Evolutionary conservation across 306 rosid species (phyloP), one percentile per base, ranked within the genome.

Genomic region (Hippophae tibetana): DNA sequence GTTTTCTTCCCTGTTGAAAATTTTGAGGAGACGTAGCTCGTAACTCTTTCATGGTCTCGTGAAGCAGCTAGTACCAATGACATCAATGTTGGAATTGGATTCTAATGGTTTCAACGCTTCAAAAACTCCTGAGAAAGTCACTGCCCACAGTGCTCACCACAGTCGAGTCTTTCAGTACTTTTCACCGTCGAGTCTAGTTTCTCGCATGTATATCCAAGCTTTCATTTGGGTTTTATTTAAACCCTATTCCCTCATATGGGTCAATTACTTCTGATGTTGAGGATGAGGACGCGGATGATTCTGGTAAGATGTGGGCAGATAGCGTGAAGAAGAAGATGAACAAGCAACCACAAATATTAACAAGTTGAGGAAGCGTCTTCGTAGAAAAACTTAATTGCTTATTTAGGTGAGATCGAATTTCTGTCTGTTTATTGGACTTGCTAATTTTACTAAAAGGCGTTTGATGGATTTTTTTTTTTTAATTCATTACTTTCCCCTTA

Each of bases 251-350:
- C 12, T 59, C 68, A 43, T 60, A 23, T 62, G 75, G 72, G 67
- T 54, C 49, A 67, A 62, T 12, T 23, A 27, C 73, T 45, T 57
- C 67, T 13, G 78, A 62, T 57, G 71, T 51, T 0, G 81, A 64
- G 65, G 74, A 56, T 26, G 58, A 13, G n/a, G 69, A 23, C 47
- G 48, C n/a, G 59, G 80, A 80, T 61, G 82, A 76, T 66, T 71
- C 79, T 11, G 47, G 73, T 56, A 80, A 63, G 42, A 31, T 84
- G 13, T 82, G 95, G 93, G 89, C 96, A 3, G 93, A 84, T 57
- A 87, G 96, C 65, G 84, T 74, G 72, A 84, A 87, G 85, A 87
- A 84, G 96, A 87, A 84, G 82, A 81, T 93, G 71, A 87, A 80
- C 69, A 72, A 38, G 82, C 85, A 87, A 87, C 64, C 89, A 84